Evolutionary conservation across 2,329 filamentous ascomycete genomes (phyloP).

Genomic region (Periconia sp.): DNA sequence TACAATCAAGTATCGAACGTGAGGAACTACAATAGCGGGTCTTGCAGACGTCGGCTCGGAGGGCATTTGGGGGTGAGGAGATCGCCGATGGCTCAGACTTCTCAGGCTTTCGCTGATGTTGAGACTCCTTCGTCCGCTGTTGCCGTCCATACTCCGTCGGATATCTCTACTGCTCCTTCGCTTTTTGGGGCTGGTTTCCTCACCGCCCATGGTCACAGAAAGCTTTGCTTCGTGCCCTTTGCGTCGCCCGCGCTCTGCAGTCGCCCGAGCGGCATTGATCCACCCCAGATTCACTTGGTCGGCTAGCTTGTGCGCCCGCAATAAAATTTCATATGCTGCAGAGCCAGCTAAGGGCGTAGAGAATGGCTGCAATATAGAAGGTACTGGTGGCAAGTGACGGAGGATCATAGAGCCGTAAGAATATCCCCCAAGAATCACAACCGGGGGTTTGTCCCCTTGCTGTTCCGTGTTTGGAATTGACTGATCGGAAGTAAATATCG

Average conservation of each 20-base stretch:
- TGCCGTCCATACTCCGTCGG: conserved; percentile 31
- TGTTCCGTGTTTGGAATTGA: conserved; percentile 9
- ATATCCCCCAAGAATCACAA: conserved; percentile 74
- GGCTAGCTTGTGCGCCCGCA: conserved; percentile 69
- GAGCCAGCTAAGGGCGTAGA: conserved; percentile 55
- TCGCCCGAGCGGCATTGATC: conserved; percentile 21
- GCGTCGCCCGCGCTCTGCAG: conserved; percentile 17
- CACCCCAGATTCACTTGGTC: conserved; percentile 60
- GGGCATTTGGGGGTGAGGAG: conserved; percentile 5
- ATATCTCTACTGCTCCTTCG: conserved; percentile 47
- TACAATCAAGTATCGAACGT: conserved; percentile 47
- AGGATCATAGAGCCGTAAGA: conserved; percentile 89
- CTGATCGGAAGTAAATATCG: conserved; percentile 18
- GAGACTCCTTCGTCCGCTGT: conserved; percentile 25
- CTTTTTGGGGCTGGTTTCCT: conserved; percentile 47
- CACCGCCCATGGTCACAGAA: conserved; percentile 47
- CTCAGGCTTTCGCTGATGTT: conserved; percentile 35
- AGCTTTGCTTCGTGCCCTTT: conserved; percentile 20
- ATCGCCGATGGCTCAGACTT: conserved; percentile 29
- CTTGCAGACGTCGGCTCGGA: conserved; percentile 4
- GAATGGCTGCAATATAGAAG: conserved; percentile 62
- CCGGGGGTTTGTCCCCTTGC: conserved; percentile 9
- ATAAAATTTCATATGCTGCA: conserved; percentile 67
- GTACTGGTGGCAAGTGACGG: conserved; percentile 65
- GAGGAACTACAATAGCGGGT: conserved; percentile 15